A percentile compares a stretch with the other conserved stretches of the same genome.
Evolutionary conservation across 345 rosid species (phyloP).

Genomic region (Rhizophora mangle): DNA sequence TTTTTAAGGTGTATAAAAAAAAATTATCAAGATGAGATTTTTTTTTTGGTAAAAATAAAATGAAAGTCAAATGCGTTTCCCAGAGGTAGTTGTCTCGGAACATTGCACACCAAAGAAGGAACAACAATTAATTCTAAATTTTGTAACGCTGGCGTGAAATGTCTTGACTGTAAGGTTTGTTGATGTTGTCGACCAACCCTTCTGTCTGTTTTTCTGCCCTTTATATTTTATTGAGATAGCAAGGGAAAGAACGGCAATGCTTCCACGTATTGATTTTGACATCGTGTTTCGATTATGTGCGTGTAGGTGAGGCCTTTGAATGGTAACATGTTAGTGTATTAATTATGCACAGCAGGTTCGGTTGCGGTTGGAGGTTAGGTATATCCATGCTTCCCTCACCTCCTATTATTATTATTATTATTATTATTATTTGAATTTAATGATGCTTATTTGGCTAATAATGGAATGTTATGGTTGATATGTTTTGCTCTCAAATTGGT

Average conservation of each 20-base stretch:
- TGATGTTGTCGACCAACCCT: slow-evolving; percentile 32
- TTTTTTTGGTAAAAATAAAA: no score
- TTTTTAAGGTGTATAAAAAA: no score
- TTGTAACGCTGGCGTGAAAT: not conserved
- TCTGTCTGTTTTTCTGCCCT: not conserved
- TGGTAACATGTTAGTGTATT: not conserved
- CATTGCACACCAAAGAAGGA: not conserved
- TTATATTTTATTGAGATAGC: not conserved
- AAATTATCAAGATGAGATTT: no score
- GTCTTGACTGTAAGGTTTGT: slow-evolving; percentile 25
- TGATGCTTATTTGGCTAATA: no score
- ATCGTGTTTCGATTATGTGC: no score
- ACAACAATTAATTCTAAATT: not conserved
- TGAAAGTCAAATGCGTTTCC: no score
- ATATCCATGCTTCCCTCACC: slow-evolving; percentile 16
- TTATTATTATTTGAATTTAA: no score
- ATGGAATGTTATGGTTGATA: no score
- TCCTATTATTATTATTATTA: no score
- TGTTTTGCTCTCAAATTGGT: no score
- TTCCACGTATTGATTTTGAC: not conserved
- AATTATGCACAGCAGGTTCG: slow-evolving; percentile 19
- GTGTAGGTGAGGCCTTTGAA: slow-evolving; percentile 12
- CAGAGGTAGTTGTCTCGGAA: no score
- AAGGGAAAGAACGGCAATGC: not conserved
- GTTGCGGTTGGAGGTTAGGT: slow-evolving; percentile 37